Base-by-base conservation (phyloP, 225 moss, liverwort and hornwort species). In the Climacium dendroides region DNA sequence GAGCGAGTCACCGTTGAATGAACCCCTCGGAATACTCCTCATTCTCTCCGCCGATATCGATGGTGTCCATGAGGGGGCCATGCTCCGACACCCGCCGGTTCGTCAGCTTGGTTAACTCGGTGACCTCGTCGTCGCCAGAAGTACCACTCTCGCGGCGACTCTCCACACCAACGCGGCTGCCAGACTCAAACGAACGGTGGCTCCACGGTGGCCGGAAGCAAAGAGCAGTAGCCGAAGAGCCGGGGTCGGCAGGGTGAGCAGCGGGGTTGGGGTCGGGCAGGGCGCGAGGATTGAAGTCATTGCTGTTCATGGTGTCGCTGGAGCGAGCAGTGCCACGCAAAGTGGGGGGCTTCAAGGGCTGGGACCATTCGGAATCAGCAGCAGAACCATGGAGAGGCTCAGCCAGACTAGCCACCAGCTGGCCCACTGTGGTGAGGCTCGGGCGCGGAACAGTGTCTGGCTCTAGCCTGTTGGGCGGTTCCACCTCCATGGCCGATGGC, bases 1-100 rank as follows among this genome's bases (percentile, higher is more conserved):
- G 45, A 37, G 65, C 22, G 3, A 81, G 63, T 93, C 82, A 93
- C 67, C 88, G 87, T 89, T 92, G 93, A 52, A 93, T 93, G 81
- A 93, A 93, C 5, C 94, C 94, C 84, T 94, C 93, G 7, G 90
- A 89, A 63, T 93, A 94, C 83, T 94, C 94, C 35, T 94, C 93
- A 54, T 94, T 91, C 54, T 94, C 93, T 34, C 90, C 93, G 12
- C 88, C 81, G 28, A 94, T 84, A 37, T 94, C 94, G 41, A 94
- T 94, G 53, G 91, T 92, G 62, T 94, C 92, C 87, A 89, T 69
- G 25, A 94, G 71, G 28, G 85, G 69, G 13, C 94, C 93, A 64
- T 93, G 88, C 76, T 92, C 86, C 4, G 89, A 94, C 11, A 83
- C 61, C 58, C 93, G 83, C 9, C 93, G 89, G 71, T 93, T 73